Conservation (phyloP, 768 basidiomycete species). For the Termitomyces sp. region DNA sequence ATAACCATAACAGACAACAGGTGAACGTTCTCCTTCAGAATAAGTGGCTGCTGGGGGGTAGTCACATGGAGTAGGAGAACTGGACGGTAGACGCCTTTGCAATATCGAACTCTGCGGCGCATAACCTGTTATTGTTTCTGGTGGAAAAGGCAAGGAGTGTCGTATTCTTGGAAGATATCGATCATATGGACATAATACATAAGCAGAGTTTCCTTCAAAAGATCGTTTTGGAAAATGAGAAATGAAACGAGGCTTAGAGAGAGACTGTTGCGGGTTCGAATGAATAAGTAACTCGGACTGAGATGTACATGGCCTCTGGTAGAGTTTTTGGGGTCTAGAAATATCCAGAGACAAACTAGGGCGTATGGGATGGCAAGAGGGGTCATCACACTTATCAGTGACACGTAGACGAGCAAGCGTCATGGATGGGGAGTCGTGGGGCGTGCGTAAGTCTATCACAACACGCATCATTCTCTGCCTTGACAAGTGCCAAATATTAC, state of each 20-base stretch:
- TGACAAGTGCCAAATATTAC: background rate
- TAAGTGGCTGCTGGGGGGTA: background rate
- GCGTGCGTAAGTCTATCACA: constrained; percentile 8
- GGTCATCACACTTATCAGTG: constrained; percentile 28
- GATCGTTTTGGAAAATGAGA: background rate
- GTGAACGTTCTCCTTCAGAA: background rate
- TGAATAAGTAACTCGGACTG: background rate
- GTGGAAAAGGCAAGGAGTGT: background rate
- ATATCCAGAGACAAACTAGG: constrained; percentile 1
- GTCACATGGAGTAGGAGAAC: background rate
- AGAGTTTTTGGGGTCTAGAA: background rate
- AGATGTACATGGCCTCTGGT: background rate
- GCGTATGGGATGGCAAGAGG: constrained; percentile 5
- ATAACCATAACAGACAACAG: background rate
- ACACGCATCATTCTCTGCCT: background rate
- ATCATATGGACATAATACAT: background rate
- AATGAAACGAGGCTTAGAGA: background rate
- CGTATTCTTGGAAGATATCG: background rate
- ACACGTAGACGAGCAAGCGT: constrained; percentile 40
- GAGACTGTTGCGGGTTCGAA: background rate
- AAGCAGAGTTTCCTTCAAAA: background rate
- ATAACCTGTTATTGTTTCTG: background rate
- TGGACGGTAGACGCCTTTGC: background rate
- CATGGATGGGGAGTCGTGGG: constrained; percentile 28
- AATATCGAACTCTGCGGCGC: background rate